Conservation (phyloP, 768 basidiomycete species). For the Calocera cornea region DNA sequence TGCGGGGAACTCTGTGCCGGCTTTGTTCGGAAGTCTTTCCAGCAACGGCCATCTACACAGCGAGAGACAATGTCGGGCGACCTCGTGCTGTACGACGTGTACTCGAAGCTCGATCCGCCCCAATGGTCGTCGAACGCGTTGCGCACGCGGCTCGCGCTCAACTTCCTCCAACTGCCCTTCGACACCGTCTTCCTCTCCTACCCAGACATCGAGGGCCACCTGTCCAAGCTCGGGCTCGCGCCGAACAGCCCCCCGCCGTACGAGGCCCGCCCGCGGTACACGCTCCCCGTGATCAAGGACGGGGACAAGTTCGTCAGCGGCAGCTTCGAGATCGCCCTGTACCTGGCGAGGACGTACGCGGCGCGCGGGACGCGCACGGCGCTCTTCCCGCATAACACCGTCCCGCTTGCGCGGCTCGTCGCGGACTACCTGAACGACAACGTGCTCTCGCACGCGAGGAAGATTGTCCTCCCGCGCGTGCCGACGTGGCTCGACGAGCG, state of each 20-base stretch:
- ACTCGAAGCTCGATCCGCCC: constrained; percentile 38
- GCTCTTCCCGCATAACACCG: neutral
- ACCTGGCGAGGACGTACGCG: neutral
- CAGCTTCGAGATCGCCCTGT: neutral
- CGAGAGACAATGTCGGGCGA: neutral
- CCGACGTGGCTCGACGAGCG: neutral
- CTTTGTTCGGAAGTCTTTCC: no score
- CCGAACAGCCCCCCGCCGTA: constrained; percentile 15
- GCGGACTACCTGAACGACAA: neutral
- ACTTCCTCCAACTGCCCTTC: constrained; percentile 59
- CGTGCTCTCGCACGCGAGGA: neutral
- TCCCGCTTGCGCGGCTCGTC: neutral
- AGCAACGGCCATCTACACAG: neutral
- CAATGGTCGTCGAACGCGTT: constrained; percentile 70
- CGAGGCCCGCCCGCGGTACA: constrained; percentile 50
- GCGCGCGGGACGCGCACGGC: neutral
- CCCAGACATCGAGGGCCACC: constrained; percentile 48
- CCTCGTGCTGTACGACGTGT: constrained; percentile 56
- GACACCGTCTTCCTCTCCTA: constrained; percentile 59
- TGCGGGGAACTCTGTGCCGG: no score
- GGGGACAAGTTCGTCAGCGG: neutral
- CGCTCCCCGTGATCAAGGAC: constrained; percentile 39
- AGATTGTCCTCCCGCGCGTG: neutral
- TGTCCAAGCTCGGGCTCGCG: constrained; percentile 27
- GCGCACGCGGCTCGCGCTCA: constrained; percentile 65